These are phyloP conservation scores for Hirschfeldia incana DNA, from an alignment of 345 rosid species.

Conservation along the genomic window DNA sequence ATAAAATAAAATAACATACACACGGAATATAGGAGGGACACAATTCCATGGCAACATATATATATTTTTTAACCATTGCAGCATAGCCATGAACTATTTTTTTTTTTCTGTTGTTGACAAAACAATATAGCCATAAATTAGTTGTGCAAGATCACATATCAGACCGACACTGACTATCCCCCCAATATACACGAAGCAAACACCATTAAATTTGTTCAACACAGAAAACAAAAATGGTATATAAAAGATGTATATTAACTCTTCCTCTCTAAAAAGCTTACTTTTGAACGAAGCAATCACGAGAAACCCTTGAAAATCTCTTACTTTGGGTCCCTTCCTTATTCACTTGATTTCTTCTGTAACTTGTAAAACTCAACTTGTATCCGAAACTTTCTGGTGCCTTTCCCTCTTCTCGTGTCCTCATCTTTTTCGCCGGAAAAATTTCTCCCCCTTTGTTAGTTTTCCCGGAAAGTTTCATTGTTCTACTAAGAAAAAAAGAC, in stretches of 20 bases:
- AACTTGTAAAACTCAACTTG: slow-evolving; percentile 21
- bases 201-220: slow-evolving; percentile 18
- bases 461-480: slow-evolving; percentile 31
- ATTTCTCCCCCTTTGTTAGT: not conserved
- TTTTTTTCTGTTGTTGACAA: no score
- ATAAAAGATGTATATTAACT: not conserved
- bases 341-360: slow-evolving; percentile 34
- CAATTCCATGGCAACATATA: no score
- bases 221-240: not conserved
- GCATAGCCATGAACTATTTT: no score
- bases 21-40: no score
- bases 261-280: slow-evolving; percentile 15
- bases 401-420: slow-evolving; percentile 36
- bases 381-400: slow-evolving; percentile 43
- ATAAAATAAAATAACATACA: no score
- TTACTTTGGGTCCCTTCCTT: slow-evolving; percentile 60
- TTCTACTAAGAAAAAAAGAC: not conserved
- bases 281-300: slow-evolving; percentile 79
- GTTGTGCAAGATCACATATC: not conserved
- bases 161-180: not conserved
- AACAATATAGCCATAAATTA: no score
- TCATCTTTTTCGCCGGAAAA: slow-evolving; percentile 15
- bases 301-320: slow-evolving; percentile 69
- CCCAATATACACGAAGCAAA: slow-evolving; percentile 11
- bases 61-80: no score